Percentiles rank a stretch among this genome's conserved stretches.
These are phyloP conservation scores for Sporopachydermia quercuum DNA, from an alignment of 805 yeast genomes.

Conservation along the genomic window DNA sequence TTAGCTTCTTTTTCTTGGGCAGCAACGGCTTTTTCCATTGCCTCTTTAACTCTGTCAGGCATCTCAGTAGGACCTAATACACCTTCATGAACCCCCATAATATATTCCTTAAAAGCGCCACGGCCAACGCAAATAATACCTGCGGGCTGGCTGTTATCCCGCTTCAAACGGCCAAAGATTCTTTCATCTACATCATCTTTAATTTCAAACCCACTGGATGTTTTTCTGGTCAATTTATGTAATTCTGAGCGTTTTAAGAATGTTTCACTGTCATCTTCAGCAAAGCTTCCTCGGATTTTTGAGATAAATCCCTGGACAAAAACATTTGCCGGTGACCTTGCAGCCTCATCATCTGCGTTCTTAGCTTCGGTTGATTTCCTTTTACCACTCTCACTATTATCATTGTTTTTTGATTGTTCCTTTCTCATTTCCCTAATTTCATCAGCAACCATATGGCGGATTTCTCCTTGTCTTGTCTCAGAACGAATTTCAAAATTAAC, in stretches of 20 bases:
- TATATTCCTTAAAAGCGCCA: constrained; percentile 89
- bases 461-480: constrained; percentile 80
- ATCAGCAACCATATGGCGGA: constrained; percentile 69
- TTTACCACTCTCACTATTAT: constrained; percentile 18
- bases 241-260: neutral
- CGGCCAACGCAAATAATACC: constrained; percentile 82
- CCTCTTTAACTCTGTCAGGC: constrained; percentile 21
- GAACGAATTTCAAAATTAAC: constrained; percentile 67
- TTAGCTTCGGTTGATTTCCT: constrained; percentile 11
- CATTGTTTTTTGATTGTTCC: constrained; percentile 15
- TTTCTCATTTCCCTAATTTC: constrained; percentile 59
- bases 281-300: neutral
- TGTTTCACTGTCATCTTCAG: neutral
- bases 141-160: constrained; percentile 20
- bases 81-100: constrained; percentile 88
- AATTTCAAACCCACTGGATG: constrained; percentile 10
- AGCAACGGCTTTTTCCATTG: neutral
- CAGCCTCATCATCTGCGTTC: constrained; percentile 8
- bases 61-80: constrained; percentile 74
- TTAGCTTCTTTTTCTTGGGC: constrained; percentile 4
- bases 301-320: neutral
- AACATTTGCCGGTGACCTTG: neutral
- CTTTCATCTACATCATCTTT: constrained; percentile 18
- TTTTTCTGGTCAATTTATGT: neutral
- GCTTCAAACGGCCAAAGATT: constrained; percentile 19